Evolutionary conservation across 441 rosid genomes (phyloP), one percentile per base, ranked within the genome.

Genomic region (Viola pubescens): DNA sequence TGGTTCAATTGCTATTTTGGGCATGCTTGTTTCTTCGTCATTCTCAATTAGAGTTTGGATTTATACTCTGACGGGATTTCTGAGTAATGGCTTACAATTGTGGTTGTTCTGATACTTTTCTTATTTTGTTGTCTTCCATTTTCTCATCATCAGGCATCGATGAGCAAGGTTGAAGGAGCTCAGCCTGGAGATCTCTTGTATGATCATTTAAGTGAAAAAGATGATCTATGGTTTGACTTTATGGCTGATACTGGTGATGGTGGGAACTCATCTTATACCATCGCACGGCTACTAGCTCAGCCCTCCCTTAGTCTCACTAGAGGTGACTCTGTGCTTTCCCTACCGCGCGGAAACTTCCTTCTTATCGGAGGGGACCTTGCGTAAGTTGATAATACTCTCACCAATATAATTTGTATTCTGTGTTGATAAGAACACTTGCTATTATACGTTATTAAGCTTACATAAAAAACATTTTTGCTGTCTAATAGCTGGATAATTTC

Each of bases 221-320:
- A 84, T 9, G 94, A 85, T 38, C 67, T 94, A 43, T 94, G 99
- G 99, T 94, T 94, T 81, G 99, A 94, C 68, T 94, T 94, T 79
- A 88, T 94, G 94, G 99, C 97, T 72, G 99, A 94, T 77, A 94
- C 99, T 55, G 99, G 97, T 72, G 99, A 94, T 80, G 99, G 99
- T 72, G 99, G 99, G 45, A 94, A 94, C 67, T 90, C 99, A 19
- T 86, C 99, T 13, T 94, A 94, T 66, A 41, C 87, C 61, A 82
- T 94, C 42, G 94, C 96, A 54, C 81, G 91, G 41, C 79, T 94
- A 68, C 88, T 94, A 74, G 98, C 98, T 52, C 97, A 91, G 75
- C 99, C 89, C 64, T 73, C 64, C 56, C 60, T 94, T 53, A 62
- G 43, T 60, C 73, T 88, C 52, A 40, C 67, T 45, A 74, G 54